Evolutionary conservation across 768 basidiomycete genomes (phyloP), one percentile per base, ranked within the genome.

Genomic region (Mycena alexandri): DNA sequence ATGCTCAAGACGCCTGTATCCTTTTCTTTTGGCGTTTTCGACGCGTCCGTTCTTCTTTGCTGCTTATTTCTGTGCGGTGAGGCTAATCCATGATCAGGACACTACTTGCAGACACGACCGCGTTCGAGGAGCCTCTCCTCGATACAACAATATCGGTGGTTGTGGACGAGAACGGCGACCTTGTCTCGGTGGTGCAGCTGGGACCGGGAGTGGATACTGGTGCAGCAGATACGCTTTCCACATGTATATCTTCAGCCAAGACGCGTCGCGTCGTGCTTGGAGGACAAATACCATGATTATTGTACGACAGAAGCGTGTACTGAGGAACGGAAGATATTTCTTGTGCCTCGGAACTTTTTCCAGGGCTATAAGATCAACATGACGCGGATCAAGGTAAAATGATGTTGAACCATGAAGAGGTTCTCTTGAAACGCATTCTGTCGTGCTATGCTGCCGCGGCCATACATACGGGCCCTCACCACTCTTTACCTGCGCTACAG

Each of bases 41-140:
- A 94, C 73, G 86, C 87, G 93, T 94, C 69, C 62, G 91, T 83
- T 54, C 16, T 36, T 9, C 14, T 48, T n/a, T 50, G 64, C 42
- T 13, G 59, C 52, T 61, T 66, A n/a, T 22, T n/a, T n/a, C 17
- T 2, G 8, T 34, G 29, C 22, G 29, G 53, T 54, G 8, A 8
- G 48, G 47, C 48, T 68, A 59, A 34, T 22, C 29, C 55, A 53
- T 36, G 48, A 38, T 2, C 72, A 93, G 92, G 36, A 85, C 86
- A 54, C 82, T 96, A 12, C 80, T 98, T 5, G 83, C 90, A 0
- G 97, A 99, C 78, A 93, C 95, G 0, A 92, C 94, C 0, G 84
- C 94, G 1, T 98, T 97, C 76, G 97, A 99, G 79, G 92, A 95
- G 71, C 92, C 94, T 0, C 83, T 98, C 9, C 86, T 96, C 59